Evolutionary conservation across 2,329 filamentous ascomycete genomes (phyloP), one percentile per base, ranked within the genome.

Genomic region (Trichoderma arundinaceum): DNA sequence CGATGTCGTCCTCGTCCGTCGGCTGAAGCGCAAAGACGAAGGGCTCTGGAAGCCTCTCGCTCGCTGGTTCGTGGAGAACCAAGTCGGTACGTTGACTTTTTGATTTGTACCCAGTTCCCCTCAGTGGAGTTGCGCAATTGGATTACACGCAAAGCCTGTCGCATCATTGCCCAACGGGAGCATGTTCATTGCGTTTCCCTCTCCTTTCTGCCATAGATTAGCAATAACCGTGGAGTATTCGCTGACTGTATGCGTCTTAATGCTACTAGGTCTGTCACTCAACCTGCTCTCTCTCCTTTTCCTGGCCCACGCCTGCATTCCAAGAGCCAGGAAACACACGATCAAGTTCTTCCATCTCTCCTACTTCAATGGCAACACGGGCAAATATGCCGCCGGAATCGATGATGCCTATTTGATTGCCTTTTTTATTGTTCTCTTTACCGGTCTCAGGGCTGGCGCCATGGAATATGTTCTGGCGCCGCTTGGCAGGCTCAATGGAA

Each of bases 391-490:
- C 53, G 86, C 90, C 70, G 94, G 95, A 68, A 85, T 83, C 76
- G 89, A 96, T 74, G 95, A 99, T 78, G 81, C 87, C 68, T 90
- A 90, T 76, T 87, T 94, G 73, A 88, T 97, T 53, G 75, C 86
- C 10, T 90, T 91, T 74, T 94, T 90, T 82, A 86, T 96, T 71
- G 83, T 97, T 64, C 84, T 93, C 64, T 94, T 97, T 76, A 97
- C 92, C 2, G 94, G 91, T 22, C 83, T 97, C 59, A 90, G 95
- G 66, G 94, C 92, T 44, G 88, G 87, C 60, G 83, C 87, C 65
- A 96, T 98, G 87, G 94, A 97, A 76, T 95, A 96, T 80, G 73
- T 96, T 12, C 84, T 98, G 59, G 87, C 88, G 19, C 95, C 94
- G 7, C 79, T 96, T 64, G 94, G 91, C 49, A 88, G 86, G 69